phyloP scores from a whole-genome alignment of 805 yeast species.

The Kluyveromyces siamensis region DNA sequence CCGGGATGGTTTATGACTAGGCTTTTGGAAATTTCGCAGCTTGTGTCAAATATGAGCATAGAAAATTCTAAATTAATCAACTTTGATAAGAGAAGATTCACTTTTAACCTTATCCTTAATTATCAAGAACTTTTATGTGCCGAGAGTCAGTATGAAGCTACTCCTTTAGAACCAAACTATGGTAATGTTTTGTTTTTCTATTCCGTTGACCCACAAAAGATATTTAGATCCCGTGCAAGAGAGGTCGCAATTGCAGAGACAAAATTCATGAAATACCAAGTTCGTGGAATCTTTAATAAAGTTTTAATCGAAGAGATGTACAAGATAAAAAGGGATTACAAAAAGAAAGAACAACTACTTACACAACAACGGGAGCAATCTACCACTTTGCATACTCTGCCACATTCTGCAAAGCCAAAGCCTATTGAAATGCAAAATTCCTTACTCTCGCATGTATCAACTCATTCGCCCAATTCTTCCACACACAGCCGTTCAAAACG shows the following conservation, averaged over 20 bases:
- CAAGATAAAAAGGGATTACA: constrained; percentile 43
- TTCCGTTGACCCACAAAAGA: constrained; percentile 24
- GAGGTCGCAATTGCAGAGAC: constrained; percentile 39
- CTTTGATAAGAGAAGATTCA: constrained; percentile 75
- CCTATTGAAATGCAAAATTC: constrained; percentile 1
- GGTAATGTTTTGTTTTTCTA: constrained; percentile 17
- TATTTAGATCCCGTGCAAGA: constrained; percentile 20
- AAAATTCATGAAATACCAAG: constrained; percentile 30
- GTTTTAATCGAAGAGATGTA: constrained; percentile 42
- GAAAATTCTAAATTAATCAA: constrained; percentile 60
- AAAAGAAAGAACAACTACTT: constrained; percentile 33
- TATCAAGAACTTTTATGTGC: constrained; percentile 36
- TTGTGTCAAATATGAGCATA: constrained; percentile 69
- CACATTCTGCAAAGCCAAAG: constrained; percentile 19
- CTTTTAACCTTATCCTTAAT: constrained; percentile 51
- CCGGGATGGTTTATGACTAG: constrained; percentile 87
- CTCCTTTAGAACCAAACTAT: constrained; percentile 6
- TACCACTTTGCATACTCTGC: constrained; percentile 22
- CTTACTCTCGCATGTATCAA: neutral
- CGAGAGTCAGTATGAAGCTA: constrained; percentile 8
- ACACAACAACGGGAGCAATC: constrained; percentile 31
- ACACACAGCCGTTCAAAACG: constrained; percentile 10
- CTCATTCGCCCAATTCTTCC: neutral
- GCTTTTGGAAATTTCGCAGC: constrained; percentile 63
- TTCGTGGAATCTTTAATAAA: constrained; percentile 35